Percentiles rank a stretch among this genome's conserved stretches.
Evolutionary conservation across 768 basidiomycete genomes (phyloP).

Genomic region (Pleurotus platypus): DNA sequence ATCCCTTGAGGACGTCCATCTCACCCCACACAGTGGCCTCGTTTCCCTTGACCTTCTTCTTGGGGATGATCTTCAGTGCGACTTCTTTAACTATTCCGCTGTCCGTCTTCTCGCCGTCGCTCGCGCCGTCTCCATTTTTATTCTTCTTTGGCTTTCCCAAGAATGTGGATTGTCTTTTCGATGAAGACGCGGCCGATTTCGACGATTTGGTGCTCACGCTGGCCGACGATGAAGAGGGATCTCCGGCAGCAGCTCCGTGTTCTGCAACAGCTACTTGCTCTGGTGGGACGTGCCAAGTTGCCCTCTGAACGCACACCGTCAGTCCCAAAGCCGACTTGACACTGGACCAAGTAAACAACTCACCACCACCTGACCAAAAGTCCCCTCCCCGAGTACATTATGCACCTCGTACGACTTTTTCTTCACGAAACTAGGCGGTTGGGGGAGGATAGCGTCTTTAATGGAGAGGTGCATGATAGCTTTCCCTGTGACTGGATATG

Average conservation of each 20-base stretch:
- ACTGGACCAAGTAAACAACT: conserved; percentile 9
- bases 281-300: conserved; percentile 74
- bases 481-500: background rate
- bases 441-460: conserved; percentile 66
- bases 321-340: background rate
- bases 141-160: background rate
- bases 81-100: conserved; percentile 61
- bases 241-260: conserved; percentile 48
- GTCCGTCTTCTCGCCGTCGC: background rate
- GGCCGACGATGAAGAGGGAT: conserved; percentile 10
- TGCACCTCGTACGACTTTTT: conserved; percentile 80
- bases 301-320: conserved; percentile 39
- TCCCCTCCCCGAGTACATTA: conserved; percentile 73
- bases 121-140: background rate
- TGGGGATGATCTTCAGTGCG: conserved; percentile 87
- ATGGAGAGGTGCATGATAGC: conserved; percentile 23
- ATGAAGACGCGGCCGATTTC: conserved; percentile 11
- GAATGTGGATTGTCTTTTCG: background rate
- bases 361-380: conserved; percentile 90
- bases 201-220: conserved; percentile 10
- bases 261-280: conserved; percentile 55
- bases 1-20: conserved; percentile 87
- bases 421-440: conserved; percentile 83
- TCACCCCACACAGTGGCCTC: conserved; percentile 87
- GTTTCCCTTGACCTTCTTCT: conserved; percentile 94